Base-by-base conservation (phyloP, 2,329 filamentous ascomycete genomes). In the Pseudogymnoascus sp. region DNA sequence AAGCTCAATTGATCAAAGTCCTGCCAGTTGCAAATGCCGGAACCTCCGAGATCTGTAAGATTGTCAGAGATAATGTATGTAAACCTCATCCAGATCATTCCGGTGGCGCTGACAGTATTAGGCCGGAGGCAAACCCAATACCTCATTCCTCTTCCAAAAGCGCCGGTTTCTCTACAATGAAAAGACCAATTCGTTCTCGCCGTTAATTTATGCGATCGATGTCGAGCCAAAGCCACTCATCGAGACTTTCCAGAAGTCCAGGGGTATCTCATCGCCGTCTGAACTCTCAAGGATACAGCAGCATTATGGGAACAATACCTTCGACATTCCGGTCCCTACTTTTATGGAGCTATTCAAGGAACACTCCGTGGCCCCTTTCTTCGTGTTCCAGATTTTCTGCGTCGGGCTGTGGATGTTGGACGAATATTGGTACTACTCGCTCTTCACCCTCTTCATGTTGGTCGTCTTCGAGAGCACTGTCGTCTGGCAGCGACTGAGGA, bases 391-490 rank as follows among this genome's bases (percentile, higher is more conserved):
- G 79, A 81, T 99, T 63, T 99, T 99, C 78, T 99, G 95, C 68
- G 94, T 99, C 61, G 95, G 94, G 13, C 78, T 99, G 63, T 99
- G 94, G 94, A 90, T 97, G 85, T 78, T 99, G 71, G 94, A 99
- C 71, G 95, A 99, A 75, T 99, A 97, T 76, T 99, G 95, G 94
- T 99, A 99, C 79, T 99, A 99, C 77, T 97, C 94, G 63, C 83
- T 99, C 18, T 99, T 99, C 75, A 99, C 95, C 0, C 85, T 99
- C 19, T 92, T 97, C 77, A 99, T 99, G 95, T 83, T 99, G 60
- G 90, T 99, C 66, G 86, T 84, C 61, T 99, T 99, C 68, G 94
- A 99, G 77, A 96, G 92, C 73, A 99, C 94, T 2, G 95, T 99
- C 35, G 95, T 99, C 13, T 99, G 94, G 95, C 94, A 99, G 77